Percentiles rank a stretch among this genome's conserved stretches.
Conservation (phyloP, 1,139 yeast genomes). For the Saccharomyces hybrid region DNA sequence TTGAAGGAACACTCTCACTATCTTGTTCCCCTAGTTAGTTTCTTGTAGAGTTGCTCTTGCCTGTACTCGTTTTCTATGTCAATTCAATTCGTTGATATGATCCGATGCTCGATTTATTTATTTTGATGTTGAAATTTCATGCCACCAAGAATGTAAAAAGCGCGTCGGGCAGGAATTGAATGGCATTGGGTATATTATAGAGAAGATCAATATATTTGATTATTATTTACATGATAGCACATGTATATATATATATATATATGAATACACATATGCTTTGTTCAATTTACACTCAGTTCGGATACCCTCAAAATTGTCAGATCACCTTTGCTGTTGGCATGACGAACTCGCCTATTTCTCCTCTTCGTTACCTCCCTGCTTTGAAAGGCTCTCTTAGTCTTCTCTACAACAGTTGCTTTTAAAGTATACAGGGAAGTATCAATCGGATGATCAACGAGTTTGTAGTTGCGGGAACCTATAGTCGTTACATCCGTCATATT, state of each 20-base stretch:
- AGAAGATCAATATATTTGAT: background rate
- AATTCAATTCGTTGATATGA: background rate
- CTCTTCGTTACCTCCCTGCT: constrained; percentile 62
- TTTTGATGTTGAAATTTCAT: background rate
- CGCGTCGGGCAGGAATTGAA: background rate
- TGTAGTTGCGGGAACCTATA: constrained; percentile 78
- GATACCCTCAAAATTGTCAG: constrained; percentile 75
- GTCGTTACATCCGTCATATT: constrained; percentile 67
- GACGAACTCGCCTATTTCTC: constrained; percentile 78
- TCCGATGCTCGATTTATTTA: background rate
- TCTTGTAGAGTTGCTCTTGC: background rate
- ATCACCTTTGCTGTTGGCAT: constrained; percentile 67
- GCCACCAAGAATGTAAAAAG: background rate
- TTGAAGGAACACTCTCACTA: background rate
- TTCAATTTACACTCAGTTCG: constrained; percentile 49
- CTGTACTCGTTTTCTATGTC: background rate
- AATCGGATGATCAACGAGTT: constrained; percentile 50
- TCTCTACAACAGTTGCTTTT: constrained; percentile 75
- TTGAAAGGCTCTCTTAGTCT: constrained; percentile 74
- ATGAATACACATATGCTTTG: background rate
- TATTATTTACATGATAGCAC: background rate
- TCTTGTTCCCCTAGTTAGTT: background rate
- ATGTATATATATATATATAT: background rate
- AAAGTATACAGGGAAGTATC: constrained; percentile 50
- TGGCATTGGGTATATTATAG: background rate